These are phyloP conservation scores for Yamadazyma sp. DNA, from an alignment of 805 yeast genomes.

Conservation along the genomic window DNA sequence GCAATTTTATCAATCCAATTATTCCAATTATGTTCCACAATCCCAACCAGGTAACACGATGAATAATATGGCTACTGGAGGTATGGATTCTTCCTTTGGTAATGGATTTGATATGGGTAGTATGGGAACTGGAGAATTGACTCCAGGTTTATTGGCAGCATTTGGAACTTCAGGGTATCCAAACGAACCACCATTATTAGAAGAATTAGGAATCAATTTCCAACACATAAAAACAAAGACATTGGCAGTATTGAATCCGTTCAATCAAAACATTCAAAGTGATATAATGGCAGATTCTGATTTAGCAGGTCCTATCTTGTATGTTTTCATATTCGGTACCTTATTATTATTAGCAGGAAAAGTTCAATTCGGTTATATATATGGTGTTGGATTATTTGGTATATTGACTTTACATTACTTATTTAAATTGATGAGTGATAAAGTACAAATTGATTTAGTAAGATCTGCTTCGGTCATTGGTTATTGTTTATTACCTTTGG, in stretches of 20 bases:
- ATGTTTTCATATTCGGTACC: constrained; percentile 83
- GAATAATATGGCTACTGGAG: constrained; percentile 8
- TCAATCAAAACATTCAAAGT: constrained; percentile 54
- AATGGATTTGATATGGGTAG: constrained; percentile 36
- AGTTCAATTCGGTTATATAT: constrained; percentile 93
- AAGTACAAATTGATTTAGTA: constrained; percentile 49
- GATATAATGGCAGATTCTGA: constrained; percentile 86
- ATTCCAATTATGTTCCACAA: constrained; percentile 17
- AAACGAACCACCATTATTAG: constrained; percentile 89
- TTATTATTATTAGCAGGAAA: constrained; percentile 83
- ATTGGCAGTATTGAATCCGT: constrained; percentile 78
- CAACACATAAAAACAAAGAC: constrained; percentile 84
- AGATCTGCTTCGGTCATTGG: constrained; percentile 92
- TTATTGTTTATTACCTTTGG: constrained; percentile 88
- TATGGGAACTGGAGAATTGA: constrained; percentile 48
- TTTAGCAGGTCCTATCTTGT: constrained; percentile 90
- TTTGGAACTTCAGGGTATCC: constrained; percentile 91
- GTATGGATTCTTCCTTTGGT: constrained; percentile 25
- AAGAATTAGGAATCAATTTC: constrained; percentile 92
- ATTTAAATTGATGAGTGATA: constrained; percentile 82
- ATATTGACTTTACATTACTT: constrained; percentile 78
- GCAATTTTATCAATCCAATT: constrained; percentile 43
- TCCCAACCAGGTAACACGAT: constrained; percentile 8
- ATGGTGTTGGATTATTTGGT: constrained; percentile 93
- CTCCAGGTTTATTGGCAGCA: constrained; percentile 84